These are phyloP conservation scores for Zygoascus bituminiphila DNA, from an alignment of 805 yeast species.

Conservation along the genomic window DNA sequence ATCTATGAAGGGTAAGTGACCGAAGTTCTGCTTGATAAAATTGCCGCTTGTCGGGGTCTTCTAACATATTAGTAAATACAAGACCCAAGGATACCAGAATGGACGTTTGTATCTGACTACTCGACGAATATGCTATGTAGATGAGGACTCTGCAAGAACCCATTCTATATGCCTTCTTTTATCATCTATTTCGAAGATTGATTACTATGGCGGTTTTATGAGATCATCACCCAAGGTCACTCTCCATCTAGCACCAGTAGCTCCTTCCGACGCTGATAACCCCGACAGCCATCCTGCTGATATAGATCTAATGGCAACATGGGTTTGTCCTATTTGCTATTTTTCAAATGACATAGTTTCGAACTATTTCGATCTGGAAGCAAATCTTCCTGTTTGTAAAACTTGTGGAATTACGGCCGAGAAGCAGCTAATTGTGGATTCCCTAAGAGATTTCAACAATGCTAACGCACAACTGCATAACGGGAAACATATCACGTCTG, in stretches of 20 bases:
- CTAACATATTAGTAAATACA: conserved; percentile 37
- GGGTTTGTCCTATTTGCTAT: conserved; percentile 92
- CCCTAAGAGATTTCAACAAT: conserved; percentile 16
- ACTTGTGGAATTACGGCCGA: conserved; percentile 55
- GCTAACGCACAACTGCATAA: neutral
- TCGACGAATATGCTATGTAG: conserved; percentile 64
- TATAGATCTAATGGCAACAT: conserved; percentile 29
- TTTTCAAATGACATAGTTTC: conserved; percentile 44
- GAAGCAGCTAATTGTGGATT: conserved; percentile 29
- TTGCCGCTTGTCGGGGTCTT: too few species aligned
- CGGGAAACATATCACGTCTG: neutral
- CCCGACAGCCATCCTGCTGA: conserved; percentile 6
- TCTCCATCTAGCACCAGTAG: conserved; percentile 27
- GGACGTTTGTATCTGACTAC: conserved; percentile 78
- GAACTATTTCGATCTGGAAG: conserved; percentile 24
- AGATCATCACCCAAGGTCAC: conserved; percentile 75
- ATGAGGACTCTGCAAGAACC: conserved; percentile 35
- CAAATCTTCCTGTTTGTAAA: conserved; percentile 40
- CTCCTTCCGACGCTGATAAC: neutral
- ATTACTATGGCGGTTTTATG: conserved; percentile 47
- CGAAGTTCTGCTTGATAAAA: neutral
- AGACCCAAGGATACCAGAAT: conserved; percentile 52
- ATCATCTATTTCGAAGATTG: conserved; percentile 34
- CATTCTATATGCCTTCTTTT: conserved; percentile 44
- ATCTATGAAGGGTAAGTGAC: conserved; percentile 53